Conservation (phyloP, 495 filamentous ascomycete genomes). For the Hypoxylon perforatum region DNA sequence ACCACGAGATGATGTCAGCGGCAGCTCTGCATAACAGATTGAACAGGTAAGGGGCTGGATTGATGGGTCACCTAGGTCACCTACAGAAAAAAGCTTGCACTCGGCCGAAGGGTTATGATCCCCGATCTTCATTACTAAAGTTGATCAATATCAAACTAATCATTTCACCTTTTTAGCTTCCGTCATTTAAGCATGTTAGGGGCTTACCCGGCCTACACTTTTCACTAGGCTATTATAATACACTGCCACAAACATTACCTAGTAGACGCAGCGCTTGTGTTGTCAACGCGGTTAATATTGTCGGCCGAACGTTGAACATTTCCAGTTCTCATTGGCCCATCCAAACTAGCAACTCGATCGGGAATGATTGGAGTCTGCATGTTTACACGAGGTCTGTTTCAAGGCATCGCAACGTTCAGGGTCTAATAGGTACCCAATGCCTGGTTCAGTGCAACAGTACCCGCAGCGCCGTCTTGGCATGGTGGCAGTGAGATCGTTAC, state of each 20-base stretch:
- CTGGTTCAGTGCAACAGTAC: slow-evolving; percentile 25
- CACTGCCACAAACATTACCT: slow-evolving; percentile 6
- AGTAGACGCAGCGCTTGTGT: neutral
- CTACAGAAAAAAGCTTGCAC: neutral
- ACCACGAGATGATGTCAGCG: slow-evolving; percentile 36
- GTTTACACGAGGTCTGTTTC: neutral
- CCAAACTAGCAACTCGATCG: neutral
- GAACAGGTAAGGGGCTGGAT: no score
- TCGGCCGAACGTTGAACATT: neutral
- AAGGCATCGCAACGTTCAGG: slow-evolving; percentile 20
- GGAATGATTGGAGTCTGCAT: neutral
- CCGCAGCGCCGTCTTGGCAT: slow-evolving; percentile 22
- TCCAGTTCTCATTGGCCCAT: slow-evolving; percentile 3
- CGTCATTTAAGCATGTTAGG: neutral
- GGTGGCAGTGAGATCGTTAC: slow-evolving; percentile 39
- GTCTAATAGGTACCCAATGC: slow-evolving; percentile 16
- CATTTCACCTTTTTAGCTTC: slow-evolving; percentile 10
- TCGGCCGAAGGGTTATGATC: slow-evolving; percentile 8
- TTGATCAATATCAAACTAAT: slow-evolving; percentile 38
- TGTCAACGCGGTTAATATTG: neutral
- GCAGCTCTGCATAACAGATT: neutral
- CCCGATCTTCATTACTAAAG: slow-evolving; percentile 35
- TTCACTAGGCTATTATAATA: neutral
- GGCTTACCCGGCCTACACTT: neutral
- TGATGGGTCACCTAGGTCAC: slow-evolving; percentile 21